Base-by-base conservation (phyloP, 1,284 basidiomycete genomes). In the Heterobasidion parviporum region DNA sequence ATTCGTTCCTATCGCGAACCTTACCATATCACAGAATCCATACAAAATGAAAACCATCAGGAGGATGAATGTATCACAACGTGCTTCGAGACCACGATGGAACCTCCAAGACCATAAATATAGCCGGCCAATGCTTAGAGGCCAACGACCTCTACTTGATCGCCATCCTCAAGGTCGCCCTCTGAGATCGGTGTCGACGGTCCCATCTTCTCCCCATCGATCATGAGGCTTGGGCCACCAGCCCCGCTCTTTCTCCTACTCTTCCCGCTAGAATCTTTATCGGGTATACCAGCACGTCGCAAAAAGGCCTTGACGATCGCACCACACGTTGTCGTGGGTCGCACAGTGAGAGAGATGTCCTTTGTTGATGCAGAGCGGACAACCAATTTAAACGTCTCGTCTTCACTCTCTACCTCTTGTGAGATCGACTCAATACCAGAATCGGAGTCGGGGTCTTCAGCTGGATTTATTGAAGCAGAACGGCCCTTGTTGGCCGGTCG, bases 161-260 rank as follows among this genome's bases (percentile, higher is more conserved):
- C 88, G 0, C 87, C 88, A 61, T 90, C 86, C 61, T 89, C 88
- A 57, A 90, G 61, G 59, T 87, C 87, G 26, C 78, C 76, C 14
- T 80, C 78, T 8, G 81, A 75, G 58, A 90, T 89, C 59, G 77
- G 76, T 10, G 72, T 68, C 46, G 77, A 71, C 44, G 80, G 74
- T 12, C 71, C 72, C 73, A 88, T 75, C 64, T 74, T 82, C 49
- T 88, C 87, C 6, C 87, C 87, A 62, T 90, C 87, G 16, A 90
- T 71, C 61, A 73, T 74, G 38, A 90, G 61, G 49, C 67, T 70
- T 12, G 87, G 86, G 6, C 74, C 67, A 56, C 73, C 63, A 34
- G 59, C 60, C 12, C 62, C 64, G 20, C 63, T 61, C 49, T 67
- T 64, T 55, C 68, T 65, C 53, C 65, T 59, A 68, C 61, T 65